phyloP scores from a whole-genome alignment of 2,329 filamentous ascomycete species.

The Pseudocercospora fuligena region DNA sequence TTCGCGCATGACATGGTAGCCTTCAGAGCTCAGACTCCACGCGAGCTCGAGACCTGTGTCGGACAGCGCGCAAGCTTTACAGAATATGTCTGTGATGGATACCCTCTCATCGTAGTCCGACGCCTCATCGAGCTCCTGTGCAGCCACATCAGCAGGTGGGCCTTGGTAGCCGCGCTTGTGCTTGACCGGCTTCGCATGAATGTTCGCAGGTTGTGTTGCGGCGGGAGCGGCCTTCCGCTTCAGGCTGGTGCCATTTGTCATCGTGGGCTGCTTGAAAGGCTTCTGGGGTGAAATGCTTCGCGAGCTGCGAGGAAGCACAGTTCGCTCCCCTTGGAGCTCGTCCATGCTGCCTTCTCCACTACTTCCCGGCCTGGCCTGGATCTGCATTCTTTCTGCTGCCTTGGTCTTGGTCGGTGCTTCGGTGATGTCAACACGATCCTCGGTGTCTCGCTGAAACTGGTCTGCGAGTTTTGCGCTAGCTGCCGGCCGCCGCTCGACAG shows the following conservation, averaged over 20 bases:
- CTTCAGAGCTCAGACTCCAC: too few relatives aligned
- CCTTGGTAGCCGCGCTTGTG: not conserved
- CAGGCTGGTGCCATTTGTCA: not conserved
- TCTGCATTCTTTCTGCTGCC: conserved; percentile 8
- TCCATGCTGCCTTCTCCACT: conserved; percentile 15
- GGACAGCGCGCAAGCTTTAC: conserved; percentile 11
- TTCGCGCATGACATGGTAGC: too few relatives aligned
- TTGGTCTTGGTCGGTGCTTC: not conserved
- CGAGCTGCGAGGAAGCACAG: conserved; percentile 2
- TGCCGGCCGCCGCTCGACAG: not conserved
- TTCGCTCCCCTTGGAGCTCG: conserved; percentile 12
- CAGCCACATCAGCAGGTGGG: not conserved
- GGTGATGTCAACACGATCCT: not conserved
- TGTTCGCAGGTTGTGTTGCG: not conserved
- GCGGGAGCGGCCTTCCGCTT: conserved; percentile 1
- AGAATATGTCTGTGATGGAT: conserved; percentile 11
- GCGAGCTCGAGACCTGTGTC: conserved; percentile 20
- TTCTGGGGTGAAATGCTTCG: conserved; percentile 1
- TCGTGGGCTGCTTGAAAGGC: not conserved
- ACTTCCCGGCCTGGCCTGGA: not conserved
- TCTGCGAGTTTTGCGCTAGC: not conserved
- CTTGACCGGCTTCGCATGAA: not conserved
- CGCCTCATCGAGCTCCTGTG: not conserved
- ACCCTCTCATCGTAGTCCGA: conserved; percentile 7
- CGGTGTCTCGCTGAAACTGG: not conserved